phyloP scores from a whole-genome alignment of 2,329 filamentous ascomycete species.

The Aspergillus alliaceus region DNA sequence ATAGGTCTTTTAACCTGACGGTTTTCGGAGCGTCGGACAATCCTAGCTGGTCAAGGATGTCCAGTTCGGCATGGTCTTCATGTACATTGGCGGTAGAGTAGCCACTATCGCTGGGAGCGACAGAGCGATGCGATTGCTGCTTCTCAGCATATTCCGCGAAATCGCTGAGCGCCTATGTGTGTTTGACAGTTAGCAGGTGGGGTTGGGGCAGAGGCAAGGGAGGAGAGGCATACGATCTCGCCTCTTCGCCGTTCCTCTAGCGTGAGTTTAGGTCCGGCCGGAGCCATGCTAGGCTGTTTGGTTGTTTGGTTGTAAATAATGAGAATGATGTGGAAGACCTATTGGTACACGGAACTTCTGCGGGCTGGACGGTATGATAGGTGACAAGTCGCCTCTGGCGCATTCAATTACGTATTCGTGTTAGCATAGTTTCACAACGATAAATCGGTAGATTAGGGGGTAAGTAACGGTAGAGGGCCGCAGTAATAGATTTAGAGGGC shows the following conservation, averaged over 20 bases:
- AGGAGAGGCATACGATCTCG: conserved; percentile 65
- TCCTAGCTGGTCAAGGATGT: conserved; percentile 78
- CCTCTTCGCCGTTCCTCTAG: conserved; percentile 81
- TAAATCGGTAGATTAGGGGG: conserved; percentile 7
- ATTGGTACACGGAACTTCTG: conserved; percentile 13
- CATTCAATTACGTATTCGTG: conserved; percentile 44
- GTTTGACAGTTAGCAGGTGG: conserved; percentile 8
- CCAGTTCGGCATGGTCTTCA: conserved; percentile 82
- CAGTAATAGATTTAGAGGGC: neutral
- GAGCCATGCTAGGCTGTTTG: conserved; percentile 33
- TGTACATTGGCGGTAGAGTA: conserved; percentile 39
- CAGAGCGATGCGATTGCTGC: conserved; percentile 66
- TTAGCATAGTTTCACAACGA: conserved; percentile 38
- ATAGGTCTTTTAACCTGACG: conserved; percentile 71
- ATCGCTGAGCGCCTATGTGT: conserved; percentile 73
- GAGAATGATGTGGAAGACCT: neutral
- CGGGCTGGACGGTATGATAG: conserved; percentile 24
- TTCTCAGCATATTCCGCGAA: conserved; percentile 98
- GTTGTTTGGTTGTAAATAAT: neutral
- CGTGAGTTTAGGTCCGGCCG: conserved; percentile 57
- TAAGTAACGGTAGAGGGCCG: neutral
- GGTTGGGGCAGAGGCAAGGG: neutral
- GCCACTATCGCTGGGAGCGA: conserved; percentile 42
- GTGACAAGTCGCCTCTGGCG: conserved; percentile 35
- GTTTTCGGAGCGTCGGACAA: conserved; percentile 67